Percentiles rank a stretch among this genome's conserved stretches.
These are phyloP conservation scores for Puccinia brachypodii DNA, from an alignment of 1,284 basidiomycete species.

Conservation along the genomic window DNA sequence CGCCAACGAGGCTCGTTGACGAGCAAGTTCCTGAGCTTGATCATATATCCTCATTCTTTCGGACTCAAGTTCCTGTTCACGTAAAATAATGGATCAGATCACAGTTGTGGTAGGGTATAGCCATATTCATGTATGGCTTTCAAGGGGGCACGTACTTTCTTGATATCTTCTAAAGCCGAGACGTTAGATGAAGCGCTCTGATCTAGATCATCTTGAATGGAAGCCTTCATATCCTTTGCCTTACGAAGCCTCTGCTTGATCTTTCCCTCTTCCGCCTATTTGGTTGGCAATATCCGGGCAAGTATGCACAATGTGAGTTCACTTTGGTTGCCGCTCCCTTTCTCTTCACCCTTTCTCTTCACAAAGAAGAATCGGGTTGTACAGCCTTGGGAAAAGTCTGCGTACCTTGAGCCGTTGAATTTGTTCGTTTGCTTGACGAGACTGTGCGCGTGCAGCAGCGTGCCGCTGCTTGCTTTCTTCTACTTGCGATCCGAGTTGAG, in stretches of 20 bases:
- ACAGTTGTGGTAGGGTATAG: not conserved
- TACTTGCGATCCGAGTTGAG: not conserved
- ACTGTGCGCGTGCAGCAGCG: not conserved
- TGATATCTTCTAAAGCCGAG: conserved; percentile 65
- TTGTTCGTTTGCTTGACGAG: not conserved
- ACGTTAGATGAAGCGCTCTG: conserved; percentile 73
- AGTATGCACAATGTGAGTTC: not conserved
- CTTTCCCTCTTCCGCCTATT: conserved; percentile 1
- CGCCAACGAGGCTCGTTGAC: not conserved
- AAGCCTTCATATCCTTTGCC: conserved; percentile 57
- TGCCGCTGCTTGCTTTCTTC: conserved; percentile 34
- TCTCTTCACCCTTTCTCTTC: not conserved
- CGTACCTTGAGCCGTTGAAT: conserved; percentile 18
- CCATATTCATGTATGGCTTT: not conserved
- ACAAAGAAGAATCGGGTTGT: not conserved
- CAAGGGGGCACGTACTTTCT: conserved; percentile 13
- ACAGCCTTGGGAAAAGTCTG: not conserved
- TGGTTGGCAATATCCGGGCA: not conserved
- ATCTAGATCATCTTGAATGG: conserved; percentile 66
- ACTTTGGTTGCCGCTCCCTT: conserved; percentile 16
- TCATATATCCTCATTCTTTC: conserved; percentile 9
- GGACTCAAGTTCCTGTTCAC: conserved; percentile 10
- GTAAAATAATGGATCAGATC: not conserved
- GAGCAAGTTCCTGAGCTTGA: conserved; percentile 5
- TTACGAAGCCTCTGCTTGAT: conserved; percentile 39